Evolutionary conservation across 306 rosid genomes (phyloP).

Genomic region (Hippophae tibetana): DNA sequence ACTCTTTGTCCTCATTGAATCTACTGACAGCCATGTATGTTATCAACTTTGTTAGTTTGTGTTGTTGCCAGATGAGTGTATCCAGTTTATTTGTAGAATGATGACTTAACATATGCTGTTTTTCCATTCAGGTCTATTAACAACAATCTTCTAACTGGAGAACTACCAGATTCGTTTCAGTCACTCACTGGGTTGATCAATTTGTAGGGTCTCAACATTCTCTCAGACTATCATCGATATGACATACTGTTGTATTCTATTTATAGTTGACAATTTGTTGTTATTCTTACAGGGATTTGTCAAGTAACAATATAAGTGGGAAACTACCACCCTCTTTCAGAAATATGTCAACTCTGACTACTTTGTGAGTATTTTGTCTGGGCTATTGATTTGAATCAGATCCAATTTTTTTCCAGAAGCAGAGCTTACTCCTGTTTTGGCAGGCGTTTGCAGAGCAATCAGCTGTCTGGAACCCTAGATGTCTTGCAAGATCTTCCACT

Average conservation of each 20-base stretch:
- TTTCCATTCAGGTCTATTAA: slow-evolving; percentile 73
- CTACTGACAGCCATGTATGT: slow-evolving; percentile 60
- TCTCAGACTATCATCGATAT: slow-evolving; percentile 1
- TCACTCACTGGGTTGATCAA: slow-evolving; percentile 48
- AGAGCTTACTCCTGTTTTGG: slow-evolving; percentile 31
- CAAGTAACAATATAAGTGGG: slow-evolving; percentile 76
- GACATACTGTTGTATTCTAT: slow-evolving; percentile 6
- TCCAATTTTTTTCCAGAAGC: slow-evolving; percentile 9
- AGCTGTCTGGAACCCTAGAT: slow-evolving; percentile 64
- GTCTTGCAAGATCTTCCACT: slow-evolving; percentile 74
- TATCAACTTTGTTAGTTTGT: slow-evolving; percentile 5
- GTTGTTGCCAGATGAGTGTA: slow-evolving; percentile 4
- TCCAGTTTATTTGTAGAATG: slow-evolving; percentile 12
- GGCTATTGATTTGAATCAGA: slow-evolving; percentile 1
- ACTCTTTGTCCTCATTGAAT: slow-evolving; percentile 49
- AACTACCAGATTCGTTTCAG: slow-evolving; percentile 67
- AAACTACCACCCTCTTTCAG: slow-evolving; percentile 59
- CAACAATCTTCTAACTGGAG: slow-evolving; percentile 59
- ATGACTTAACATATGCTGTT: slow-evolving; percentile 19
- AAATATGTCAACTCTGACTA: slow-evolving; percentile 51
- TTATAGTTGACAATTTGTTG: slow-evolving; percentile 15
- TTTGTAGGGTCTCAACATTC: slow-evolving; percentile 49
- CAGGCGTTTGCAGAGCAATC: slow-evolving; percentile 80
- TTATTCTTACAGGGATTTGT: slow-evolving; percentile 63
- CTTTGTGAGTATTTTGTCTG: slow-evolving; percentile 60